A percentile compares a stretch with the other conserved stretches of the same genome.
Conservation (phyloP, 768 basidiomycete genomes). For the Suillus hirtellus region DNA sequence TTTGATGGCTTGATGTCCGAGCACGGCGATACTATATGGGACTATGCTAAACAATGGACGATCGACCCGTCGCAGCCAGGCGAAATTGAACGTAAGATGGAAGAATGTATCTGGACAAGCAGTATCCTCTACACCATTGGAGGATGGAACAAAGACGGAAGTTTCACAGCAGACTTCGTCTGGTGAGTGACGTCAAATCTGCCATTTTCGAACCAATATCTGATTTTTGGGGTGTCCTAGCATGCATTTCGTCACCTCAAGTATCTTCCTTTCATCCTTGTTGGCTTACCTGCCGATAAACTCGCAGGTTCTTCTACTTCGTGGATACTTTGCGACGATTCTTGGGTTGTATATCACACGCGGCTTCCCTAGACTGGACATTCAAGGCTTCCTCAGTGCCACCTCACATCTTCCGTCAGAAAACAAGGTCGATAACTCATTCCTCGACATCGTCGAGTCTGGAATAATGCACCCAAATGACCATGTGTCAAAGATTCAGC, state of each 20-base stretch:
- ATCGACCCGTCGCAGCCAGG: too few species aligned
- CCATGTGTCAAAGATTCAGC: constrained; percentile 35
- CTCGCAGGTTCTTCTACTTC: constrained; percentile 29
- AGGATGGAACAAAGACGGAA: too few species aligned
- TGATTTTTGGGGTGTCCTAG: constrained; percentile 10
- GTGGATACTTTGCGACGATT: constrained; percentile 24
- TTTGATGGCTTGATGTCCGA: constrained; percentile 12
- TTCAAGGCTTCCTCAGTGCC: constrained; percentile 31
- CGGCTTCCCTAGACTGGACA: constrained; percentile 30
- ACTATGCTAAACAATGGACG: too few species aligned
- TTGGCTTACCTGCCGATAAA: constrained; percentile 17
- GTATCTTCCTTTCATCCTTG: constrained; percentile 29
- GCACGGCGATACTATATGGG: too few species aligned
- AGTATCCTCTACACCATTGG: too few species aligned
- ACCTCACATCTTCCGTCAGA: constrained; percentile 13
- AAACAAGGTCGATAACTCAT: constrained; percentile 33
- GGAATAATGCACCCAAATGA: constrained; percentile 37
- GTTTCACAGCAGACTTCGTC: too few species aligned
- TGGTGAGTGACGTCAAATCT: too few species aligned
- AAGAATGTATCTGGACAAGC: too few species aligned
- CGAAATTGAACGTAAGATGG: too few species aligned
- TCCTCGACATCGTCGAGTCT: constrained; percentile 41
- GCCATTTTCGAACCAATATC: neutral
- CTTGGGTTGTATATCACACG: constrained; percentile 31
- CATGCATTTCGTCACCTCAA: constrained; percentile 32